These are phyloP conservation scores for Leccinum solheimii DNA, from an alignment of 1,284 basidiomycete species.

Conservation along the genomic window DNA sequence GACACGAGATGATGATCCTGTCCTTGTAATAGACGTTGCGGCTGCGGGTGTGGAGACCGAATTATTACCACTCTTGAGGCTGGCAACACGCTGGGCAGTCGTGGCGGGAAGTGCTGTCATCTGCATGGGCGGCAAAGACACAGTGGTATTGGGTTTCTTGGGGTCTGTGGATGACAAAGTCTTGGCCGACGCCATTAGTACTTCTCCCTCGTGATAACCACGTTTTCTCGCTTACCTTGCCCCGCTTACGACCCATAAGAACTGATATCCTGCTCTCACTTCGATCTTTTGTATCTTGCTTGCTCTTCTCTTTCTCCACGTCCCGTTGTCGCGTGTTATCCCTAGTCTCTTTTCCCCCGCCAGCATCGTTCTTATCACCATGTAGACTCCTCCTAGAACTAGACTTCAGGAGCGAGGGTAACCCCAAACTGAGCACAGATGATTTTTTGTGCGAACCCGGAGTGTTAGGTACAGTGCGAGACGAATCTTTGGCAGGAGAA, in stretches of 20 bases:
- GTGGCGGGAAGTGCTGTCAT: constrained; percentile 77
- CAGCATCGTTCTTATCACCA: constrained; percentile 62
- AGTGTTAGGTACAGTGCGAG: constrained; percentile 53
- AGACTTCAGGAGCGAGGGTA: constrained; percentile 83
- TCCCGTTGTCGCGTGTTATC: constrained; percentile 46
- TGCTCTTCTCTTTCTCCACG: constrained; percentile 58
- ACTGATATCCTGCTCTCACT: constrained; percentile 85
- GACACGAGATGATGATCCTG: constrained; percentile 56
- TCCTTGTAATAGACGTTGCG: constrained; percentile 42
- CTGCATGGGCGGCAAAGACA: constrained; percentile 84
- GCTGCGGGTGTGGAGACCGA: constrained; percentile 44
- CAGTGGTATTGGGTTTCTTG: constrained; percentile 64
- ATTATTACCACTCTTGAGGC: constrained; percentile 58
- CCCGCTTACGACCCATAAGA: constrained; percentile 85
- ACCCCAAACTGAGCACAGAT: constrained; percentile 71
- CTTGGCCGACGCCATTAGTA: constrained; percentile 42
- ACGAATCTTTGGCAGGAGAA: constrained; percentile 56
- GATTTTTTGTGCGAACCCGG: constrained; percentile 71
- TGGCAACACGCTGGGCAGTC: constrained; percentile 79
- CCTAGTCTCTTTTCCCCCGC: constrained; percentile 48
- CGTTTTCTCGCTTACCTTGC: constrained; percentile 67
- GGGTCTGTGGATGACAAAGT: constrained; percentile 84
- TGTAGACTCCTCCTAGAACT: constrained; percentile 79
- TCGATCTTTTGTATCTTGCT: constrained; percentile 79
- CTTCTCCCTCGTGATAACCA: constrained; percentile 10